Percentiles rank a stretch among this genome's conserved stretches.
Conservation (phyloP, 345 rosid species). For the Jatropha curcas region DNA sequence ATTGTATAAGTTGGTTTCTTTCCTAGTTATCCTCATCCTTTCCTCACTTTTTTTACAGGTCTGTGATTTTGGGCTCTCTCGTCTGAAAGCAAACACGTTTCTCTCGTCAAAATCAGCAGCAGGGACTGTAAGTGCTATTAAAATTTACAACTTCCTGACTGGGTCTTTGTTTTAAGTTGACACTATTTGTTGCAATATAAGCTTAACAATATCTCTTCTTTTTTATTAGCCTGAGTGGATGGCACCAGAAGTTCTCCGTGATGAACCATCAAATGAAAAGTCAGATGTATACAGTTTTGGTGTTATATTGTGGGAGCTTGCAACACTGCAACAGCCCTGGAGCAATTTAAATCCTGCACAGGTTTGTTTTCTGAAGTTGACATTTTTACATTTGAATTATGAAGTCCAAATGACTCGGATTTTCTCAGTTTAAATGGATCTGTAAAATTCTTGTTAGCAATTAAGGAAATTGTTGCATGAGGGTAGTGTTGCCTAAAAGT, state of each 20-base stretch:
- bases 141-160: slow-evolving; percentile 11
- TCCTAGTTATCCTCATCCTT: slow-evolving; percentile 3
- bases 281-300: slow-evolving; percentile 98
- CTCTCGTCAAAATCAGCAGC: slow-evolving; percentile 99
- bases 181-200: slow-evolving; percentile 4
- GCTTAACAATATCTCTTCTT: slow-evolving; percentile 14
- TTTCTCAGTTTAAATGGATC: neutral
- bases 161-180: slow-evolving; percentile 15
- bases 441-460: neutral
- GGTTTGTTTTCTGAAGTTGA: slow-evolving; percentile 49
- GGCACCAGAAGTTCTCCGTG: slow-evolving; percentile 99
- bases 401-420: neutral
- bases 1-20: neutral
- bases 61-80: slow-evolving; percentile 98
- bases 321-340: slow-evolving; percentile 98
- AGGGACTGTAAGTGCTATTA: slow-evolving; percentile 82
- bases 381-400: neutral
- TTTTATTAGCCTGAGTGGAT: slow-evolving; percentile 93
- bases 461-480: neutral
- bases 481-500: neutral
- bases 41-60: slow-evolving; percentile 51
- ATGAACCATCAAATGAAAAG: slow-evolving; percentile 95
- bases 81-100: slow-evolving; percentile 91
- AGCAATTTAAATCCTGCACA: slow-evolving; percentile 92
- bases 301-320: slow-evolving; percentile 95